phyloP scores from a whole-genome alignment of 2,329 filamentous ascomycete species.

The Fusarium nygamai region DNA sequence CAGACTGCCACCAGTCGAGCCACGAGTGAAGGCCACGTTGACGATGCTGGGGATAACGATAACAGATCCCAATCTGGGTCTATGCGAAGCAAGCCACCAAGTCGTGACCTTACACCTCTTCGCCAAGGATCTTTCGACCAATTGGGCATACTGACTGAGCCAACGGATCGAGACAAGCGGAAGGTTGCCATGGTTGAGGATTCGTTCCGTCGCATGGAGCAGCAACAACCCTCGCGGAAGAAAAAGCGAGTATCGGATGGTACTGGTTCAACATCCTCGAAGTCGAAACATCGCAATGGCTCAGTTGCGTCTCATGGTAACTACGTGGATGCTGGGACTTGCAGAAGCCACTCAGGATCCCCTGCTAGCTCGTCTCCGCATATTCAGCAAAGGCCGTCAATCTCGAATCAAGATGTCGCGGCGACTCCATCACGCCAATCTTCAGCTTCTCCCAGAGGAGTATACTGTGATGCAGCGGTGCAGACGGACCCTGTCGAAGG shows the following conservation, averaged over 20 bases:
- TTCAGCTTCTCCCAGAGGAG: constrained; percentile 52
- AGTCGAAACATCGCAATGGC: constrained; percentile 53
- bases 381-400: constrained; percentile 43
- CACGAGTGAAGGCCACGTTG: constrained; percentile 68
- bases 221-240: constrained; percentile 65
- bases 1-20: constrained; percentile 71
- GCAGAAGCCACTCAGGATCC: constrained; percentile 63
- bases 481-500: constrained; percentile 66
- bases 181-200: constrained; percentile 74
- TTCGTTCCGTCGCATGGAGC: constrained; percentile 70
- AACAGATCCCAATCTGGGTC: constrained; percentile 57
- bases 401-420: constrained; percentile 44
- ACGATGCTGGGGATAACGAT: constrained; percentile 66
- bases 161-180: constrained; percentile 73
- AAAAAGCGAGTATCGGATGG: constrained; percentile 72
- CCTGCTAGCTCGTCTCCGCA: constrained; percentile 57
- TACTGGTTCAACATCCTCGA: constrained; percentile 47
- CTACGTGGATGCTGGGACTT: constrained; percentile 65
- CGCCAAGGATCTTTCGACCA: constrained; percentile 69
- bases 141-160: constrained; percentile 69
- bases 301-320: constrained; percentile 49
- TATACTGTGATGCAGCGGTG: constrained; percentile 61
- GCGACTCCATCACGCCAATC: constrained; percentile 48
- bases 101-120: constrained; percentile 71
- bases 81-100: constrained; percentile 71